A percentile compares a stretch with the other conserved stretches of the same genome.
Evolutionary conservation across 2,329 filamentous ascomycete genomes (phyloP).

Genomic region (Epichloe gansuensis): DNA sequence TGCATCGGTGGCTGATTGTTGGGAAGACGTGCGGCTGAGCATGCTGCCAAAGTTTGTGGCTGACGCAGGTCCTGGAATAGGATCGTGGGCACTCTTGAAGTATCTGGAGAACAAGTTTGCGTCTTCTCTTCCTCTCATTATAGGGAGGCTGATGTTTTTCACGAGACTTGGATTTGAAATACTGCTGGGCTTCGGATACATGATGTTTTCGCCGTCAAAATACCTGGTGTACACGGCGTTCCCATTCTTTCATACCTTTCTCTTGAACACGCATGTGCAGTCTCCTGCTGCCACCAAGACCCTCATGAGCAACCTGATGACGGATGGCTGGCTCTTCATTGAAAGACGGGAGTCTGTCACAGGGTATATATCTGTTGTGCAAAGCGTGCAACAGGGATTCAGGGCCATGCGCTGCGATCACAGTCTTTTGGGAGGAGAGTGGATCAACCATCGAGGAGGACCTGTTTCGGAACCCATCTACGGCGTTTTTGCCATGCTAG

Average conservation of each 20-base stretch:
- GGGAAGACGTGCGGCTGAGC: conserved; percentile 49
- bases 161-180: conserved; percentile 63
- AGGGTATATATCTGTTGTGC: conserved; percentile 82
- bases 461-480: conserved; percentile 76
- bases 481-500: conserved; percentile 89
- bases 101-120: conserved; percentile 29
- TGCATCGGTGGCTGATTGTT: conserved; percentile 47
- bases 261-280: conserved; percentile 62
- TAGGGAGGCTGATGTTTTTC: conserved; percentile 51
- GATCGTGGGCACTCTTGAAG: conserved; percentile 53
- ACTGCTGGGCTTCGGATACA: conserved; percentile 50
- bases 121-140: conserved; percentile 30
- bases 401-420: conserved; percentile 86
- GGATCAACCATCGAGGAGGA: conserved; percentile 47
- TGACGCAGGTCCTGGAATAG: conserved; percentile 52
- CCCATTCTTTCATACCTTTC: conserved; percentile 56
- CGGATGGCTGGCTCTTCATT: conserved; percentile 59
- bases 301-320: conserved; percentile 53
- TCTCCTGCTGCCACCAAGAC: conserved; percentile 44
- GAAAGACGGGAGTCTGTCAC: conserved; percentile 78
- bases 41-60: conserved; percentile 41
- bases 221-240: conserved; percentile 55
- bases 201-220: conserved; percentile 54
- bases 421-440: conserved; percentile 85
- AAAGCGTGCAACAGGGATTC: conserved; percentile 58